A percentile compares a stretch with the other conserved stretches of the same genome.
Evolutionary conservation across 1,139 yeast species (phyloP).

Genomic region (Barnettozyma hawaiiensis): DNA sequence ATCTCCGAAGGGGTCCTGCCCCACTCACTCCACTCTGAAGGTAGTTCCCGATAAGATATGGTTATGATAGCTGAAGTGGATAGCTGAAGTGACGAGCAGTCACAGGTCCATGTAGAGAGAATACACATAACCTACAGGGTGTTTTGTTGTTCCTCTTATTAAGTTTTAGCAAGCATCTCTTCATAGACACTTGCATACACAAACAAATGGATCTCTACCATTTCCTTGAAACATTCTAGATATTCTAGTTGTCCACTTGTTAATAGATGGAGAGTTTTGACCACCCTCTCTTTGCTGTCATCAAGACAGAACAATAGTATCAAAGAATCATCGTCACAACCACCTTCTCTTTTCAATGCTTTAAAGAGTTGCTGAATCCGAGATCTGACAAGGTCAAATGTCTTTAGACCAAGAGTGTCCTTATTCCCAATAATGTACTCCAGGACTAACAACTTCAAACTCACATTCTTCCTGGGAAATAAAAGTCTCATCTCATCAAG

Average conservation of each 20-base stretch:
- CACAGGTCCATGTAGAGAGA: too few relatives aligned
- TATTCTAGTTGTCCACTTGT: neutral
- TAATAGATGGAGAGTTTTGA: neutral
- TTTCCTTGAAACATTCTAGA: neutral
- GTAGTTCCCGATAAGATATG: too few relatives aligned
- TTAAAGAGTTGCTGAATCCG: neutral
- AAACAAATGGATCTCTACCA: neutral
- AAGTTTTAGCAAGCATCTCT: neutral
- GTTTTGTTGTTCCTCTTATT: neutral
- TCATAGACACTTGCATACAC: neutral
- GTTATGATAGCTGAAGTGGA: too few relatives aligned
- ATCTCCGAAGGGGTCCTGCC: too few relatives aligned
- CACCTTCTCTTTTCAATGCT: neutral
- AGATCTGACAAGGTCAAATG: neutral
- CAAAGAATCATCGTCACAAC: neutral
- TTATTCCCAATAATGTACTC: constrained; percentile 3
- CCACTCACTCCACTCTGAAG: too few relatives aligned
- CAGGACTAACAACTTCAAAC: neutral
- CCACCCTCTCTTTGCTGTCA: neutral
- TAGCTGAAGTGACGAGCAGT: too few relatives aligned
- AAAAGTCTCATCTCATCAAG: constrained; percentile 7
- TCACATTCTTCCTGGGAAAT: constrained; percentile 5
- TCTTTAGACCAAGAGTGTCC: neutral
- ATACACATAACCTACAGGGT: too few relatives aligned
- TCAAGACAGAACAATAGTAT: constrained; percentile 3